A percentile compares a stretch with the other conserved stretches of the same genome.
Conservation (phyloP, 1,284 basidiomycete genomes). For the Lignosus rhinocerotis region DNA sequence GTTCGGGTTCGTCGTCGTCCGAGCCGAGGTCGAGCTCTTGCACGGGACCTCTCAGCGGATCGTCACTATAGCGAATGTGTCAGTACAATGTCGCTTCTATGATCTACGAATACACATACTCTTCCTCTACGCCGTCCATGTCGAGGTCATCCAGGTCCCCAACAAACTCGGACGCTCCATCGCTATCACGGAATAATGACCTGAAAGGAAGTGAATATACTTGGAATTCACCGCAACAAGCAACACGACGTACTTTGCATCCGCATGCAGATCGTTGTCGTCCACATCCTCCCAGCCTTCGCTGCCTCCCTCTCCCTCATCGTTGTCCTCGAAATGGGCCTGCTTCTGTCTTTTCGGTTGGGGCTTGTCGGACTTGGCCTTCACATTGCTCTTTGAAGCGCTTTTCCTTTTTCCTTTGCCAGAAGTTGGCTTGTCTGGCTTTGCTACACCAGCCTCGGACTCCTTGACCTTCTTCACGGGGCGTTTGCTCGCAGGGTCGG, state of each 20-base stretch:
- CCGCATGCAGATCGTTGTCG: slow-evolving; percentile 42
- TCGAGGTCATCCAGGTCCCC: slow-evolving; percentile 51
- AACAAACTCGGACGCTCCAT: slow-evolving; percentile 47
- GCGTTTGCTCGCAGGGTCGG: slow-evolving; percentile 37
- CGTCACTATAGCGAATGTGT: slow-evolving; percentile 30
- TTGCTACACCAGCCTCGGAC: slow-evolving; percentile 10
- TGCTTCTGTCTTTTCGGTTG: slow-evolving; percentile 24
- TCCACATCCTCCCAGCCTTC: slow-evolving; percentile 70
- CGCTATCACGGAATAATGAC: slow-evolving; percentile 51
- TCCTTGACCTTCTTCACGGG: slow-evolving; percentile 63
- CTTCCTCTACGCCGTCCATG: slow-evolving; percentile 42
- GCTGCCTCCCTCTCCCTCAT: slow-evolving; percentile 34
- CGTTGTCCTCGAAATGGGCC: slow-evolving; percentile 30
- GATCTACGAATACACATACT: slow-evolving; percentile 23
- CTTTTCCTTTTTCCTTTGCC: slow-evolving; percentile 22
- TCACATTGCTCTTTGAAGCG: slow-evolving; percentile 29
- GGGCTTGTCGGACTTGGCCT: slow-evolving; percentile 33
- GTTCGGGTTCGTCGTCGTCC: slow-evolving; percentile 48
- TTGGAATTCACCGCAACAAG: neutral
- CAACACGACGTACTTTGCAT: slow-evolving; percentile 43
- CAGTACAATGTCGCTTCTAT: slow-evolving; percentile 24
- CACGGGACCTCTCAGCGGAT: slow-evolving; percentile 47
- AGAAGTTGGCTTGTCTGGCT: slow-evolving; percentile 18
- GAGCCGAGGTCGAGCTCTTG: slow-evolving; percentile 73
- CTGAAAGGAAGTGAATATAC: slow-evolving; percentile 28